These are phyloP conservation scores for Tetrahymena borealis DNA, from an alignment of 73 alveolate species.

Conservation along the genomic window DNA sequence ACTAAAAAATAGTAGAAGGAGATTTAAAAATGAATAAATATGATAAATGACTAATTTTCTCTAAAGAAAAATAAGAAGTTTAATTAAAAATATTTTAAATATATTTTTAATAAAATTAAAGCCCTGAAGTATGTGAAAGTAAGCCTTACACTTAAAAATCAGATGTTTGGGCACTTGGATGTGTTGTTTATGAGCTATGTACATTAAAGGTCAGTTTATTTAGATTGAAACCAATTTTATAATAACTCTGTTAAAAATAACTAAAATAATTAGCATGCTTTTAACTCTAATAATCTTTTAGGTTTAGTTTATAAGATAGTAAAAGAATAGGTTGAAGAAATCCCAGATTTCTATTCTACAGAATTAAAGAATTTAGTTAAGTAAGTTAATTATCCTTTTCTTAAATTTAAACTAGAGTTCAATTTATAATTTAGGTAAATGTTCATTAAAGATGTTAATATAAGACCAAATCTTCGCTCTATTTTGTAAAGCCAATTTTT, in stretches of 20 bases:
- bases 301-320: slow-evolving; percentile 82
- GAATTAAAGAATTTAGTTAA: slow-evolving; percentile 14
- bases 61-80: not conserved
- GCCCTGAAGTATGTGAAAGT: slow-evolving; percentile 87
- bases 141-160: slow-evolving; percentile 86
- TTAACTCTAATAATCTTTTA: slow-evolving; percentile 84
- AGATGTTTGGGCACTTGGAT: slow-evolving; percentile 98
- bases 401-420: not conserved
- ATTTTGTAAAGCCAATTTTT: slow-evolving; percentile 12
- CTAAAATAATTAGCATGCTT: slow-evolving; percentile 64
- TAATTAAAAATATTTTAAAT: not conserved
- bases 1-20: too few species aligned
- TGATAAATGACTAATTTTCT: not conserved
- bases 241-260: not conserved
- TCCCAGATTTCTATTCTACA: slow-evolving; percentile 70
- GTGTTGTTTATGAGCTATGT: slow-evolving; percentile 94
- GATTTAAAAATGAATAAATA: too few species aligned
- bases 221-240: not conserved
- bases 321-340: slow-evolving; percentile 74
- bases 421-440: not conserved
- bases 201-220: slow-evolving; percentile 40
- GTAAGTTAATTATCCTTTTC: not conserved
- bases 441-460: not conserved
- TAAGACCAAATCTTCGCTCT: slow-evolving; percentile 12
- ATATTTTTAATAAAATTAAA: not conserved